A percentile compares a stretch with the other conserved stretches of the same genome.
Conservation (phyloP, 345 rosid genomes). For the Salix brachista region DNA sequence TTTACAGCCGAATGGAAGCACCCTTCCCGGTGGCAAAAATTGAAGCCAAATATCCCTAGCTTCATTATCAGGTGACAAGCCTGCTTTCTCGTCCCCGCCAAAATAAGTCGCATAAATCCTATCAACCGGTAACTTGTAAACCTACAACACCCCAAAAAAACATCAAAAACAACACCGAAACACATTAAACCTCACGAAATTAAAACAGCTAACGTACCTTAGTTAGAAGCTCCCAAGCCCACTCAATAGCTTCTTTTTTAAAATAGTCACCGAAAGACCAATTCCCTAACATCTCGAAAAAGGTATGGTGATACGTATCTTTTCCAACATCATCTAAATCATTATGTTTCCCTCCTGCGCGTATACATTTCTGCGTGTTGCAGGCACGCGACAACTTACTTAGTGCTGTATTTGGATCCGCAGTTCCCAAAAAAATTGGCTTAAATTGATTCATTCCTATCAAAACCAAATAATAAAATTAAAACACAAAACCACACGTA, state of each 20-base stretch:
- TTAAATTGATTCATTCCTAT: slow-evolving; percentile 95
- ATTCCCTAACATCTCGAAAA: slow-evolving; percentile 98
- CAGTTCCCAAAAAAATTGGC: slow-evolving; percentile 88
- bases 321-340: slow-evolving; percentile 98
- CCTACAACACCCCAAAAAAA: slow-evolving; percentile 32
- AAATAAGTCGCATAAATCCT: slow-evolving; percentile 92
- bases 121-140: slow-evolving; percentile 68
- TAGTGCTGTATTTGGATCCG: slow-evolving; percentile 69
- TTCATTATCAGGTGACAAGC: slow-evolving; percentile 83
- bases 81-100: slow-evolving; percentile 90
- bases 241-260: slow-evolving; percentile 86
- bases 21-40: slow-evolving; percentile 71
- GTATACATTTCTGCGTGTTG: slow-evolving; percentile 94
- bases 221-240: slow-evolving; percentile 97
- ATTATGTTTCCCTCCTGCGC: slow-evolving; percentile 97
- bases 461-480: neutral
- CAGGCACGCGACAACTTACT: slow-evolving; percentile 75
- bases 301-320: slow-evolving; percentile 98
- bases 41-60: slow-evolving; percentile 79
- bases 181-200: neutral
- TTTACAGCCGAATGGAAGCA: slow-evolving; percentile 90
- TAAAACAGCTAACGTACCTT: slow-evolving; percentile 33
- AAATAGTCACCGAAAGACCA: slow-evolving; percentile 99
- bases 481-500: neutral
- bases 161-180: neutral